Conservation (phyloP, 139 green algal genomes). For the Helicosporidium sp. region DNA sequence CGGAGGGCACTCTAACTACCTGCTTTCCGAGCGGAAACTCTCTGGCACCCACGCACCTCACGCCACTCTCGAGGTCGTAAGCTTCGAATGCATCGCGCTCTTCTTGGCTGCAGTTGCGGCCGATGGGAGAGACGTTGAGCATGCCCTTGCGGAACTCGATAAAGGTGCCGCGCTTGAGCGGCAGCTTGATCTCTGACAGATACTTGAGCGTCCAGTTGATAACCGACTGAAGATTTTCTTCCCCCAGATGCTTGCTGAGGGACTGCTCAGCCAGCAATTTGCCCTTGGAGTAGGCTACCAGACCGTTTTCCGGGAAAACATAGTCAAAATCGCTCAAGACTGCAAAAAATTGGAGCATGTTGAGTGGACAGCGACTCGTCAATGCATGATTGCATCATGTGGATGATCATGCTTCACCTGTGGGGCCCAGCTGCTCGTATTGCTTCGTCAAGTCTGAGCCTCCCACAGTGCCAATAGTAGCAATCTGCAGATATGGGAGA, state of each 20-base stretch:
- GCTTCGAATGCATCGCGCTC: conserved; percentile 89
- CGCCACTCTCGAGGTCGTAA: conserved; percentile 50
- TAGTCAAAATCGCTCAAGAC: conserved; percentile 72
- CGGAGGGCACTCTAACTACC: too few species aligned
- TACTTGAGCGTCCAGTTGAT: conserved; percentile 88
- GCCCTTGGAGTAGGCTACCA: conserved; percentile 78
- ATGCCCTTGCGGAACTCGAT: conserved; percentile 98
- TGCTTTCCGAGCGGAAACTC: too few species aligned
- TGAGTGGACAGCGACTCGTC: not conserved
- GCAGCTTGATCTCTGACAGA: conserved; percentile 79
- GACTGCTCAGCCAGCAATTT: conserved; percentile 36
- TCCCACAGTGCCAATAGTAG: conserved; percentile 93
- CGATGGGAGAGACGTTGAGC: conserved; percentile 93
- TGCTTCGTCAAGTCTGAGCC: conserved; percentile 93
- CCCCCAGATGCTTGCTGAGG: conserved; percentile 35
- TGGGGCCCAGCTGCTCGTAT: conserved; percentile 79
- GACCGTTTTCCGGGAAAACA: conserved; percentile 90
- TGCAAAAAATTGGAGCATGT: conserved; percentile 15
- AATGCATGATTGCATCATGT: not conserved
- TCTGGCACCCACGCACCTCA: conserved; percentile 35
- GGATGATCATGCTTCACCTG: conserved; percentile 44
- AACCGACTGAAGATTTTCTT: conserved; percentile 66
- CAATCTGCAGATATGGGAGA: too few species aligned
- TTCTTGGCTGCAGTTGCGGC: conserved; percentile 89
- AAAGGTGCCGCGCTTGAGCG: conserved; percentile 95